Evolutionary conservation across 108 stramenopile genomes (phyloP), one percentile per base, ranked within the genome.

Genomic region (Stephanodiscus triporus): DNA sequence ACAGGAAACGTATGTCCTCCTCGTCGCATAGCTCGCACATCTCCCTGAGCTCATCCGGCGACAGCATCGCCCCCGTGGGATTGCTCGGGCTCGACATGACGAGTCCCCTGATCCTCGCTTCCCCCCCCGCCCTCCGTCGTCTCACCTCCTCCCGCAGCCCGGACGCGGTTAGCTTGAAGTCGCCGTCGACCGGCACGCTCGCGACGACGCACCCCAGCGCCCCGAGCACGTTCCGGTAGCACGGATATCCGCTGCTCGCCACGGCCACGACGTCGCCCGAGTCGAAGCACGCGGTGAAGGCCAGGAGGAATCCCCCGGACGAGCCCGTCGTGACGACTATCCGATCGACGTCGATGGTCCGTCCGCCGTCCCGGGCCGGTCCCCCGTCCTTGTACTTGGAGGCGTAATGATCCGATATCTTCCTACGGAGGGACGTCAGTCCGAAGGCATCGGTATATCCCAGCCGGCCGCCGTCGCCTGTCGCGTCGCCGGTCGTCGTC

Each of bases 381-480:
- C n/a, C n/a, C n/a, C n/a, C n/a, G n/a, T n/a, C n/a, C n/a, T n/a
- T n/a, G 62, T 93, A 93, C 60, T 86, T 86, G 16, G 75, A 70
- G 17, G 50, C 57, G 53, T 97, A 97, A 59, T 92, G 84, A 24
- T 70, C 23, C 5, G 90, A 73, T 49, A 97, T 95, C 49, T 84
- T 82, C 57, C 83, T 63, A 14, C 93, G 82, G 53, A 97, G 63
- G 6, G 83, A 49, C 29, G 83, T n/a, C 51, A 95, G 56, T n/a
- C 96, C 96, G 75, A 94, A 89, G 62, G 96, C 93, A 68, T 93
- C 86, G 6, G 94, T 97, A 76, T 97, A 97, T 5, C 96, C 96
- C 83, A 97, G 56, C 0, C 66, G 60, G 40, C 8, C 40, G 40
- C 11, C 40, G 40, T 1, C 8, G 40, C 8, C 40, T n/a, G n/a